Percentiles rank a stretch among this genome's conserved stretches.
Evolutionary conservation across 805 yeast genomes (phyloP).

Genomic region (Teunomyces stri): DNA sequence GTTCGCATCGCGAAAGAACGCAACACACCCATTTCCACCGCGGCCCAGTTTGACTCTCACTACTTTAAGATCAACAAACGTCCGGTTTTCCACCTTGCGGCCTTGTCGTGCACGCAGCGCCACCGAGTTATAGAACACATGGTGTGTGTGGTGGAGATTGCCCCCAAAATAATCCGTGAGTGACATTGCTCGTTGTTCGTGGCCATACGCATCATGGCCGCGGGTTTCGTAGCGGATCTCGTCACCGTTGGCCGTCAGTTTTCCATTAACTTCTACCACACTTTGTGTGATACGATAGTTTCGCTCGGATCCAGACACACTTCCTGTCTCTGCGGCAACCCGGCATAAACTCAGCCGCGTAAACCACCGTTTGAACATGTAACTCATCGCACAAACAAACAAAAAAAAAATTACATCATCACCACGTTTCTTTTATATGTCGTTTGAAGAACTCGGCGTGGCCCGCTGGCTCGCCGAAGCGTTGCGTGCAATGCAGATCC

Average conservation of each 20-base stretch:
- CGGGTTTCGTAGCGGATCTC: conserved; percentile 12
- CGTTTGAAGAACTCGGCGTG: conserved; percentile 66
- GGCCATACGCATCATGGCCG: conserved; percentile 19
- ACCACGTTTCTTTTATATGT: conserved; percentile 16
- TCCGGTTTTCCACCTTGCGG: conserved; percentile 33
- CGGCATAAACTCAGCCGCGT: neutral
- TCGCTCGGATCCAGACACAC: neutral
- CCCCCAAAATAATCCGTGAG: conserved; percentile 41
- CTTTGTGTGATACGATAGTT: conserved; percentile 1
- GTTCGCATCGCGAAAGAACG: conserved; percentile 85
- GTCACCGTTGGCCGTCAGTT: neutral
- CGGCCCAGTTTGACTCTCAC: conserved; percentile 69
- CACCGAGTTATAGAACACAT: conserved; percentile 33
- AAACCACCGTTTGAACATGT: neutral
- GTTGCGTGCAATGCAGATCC: conserved; percentile 74
- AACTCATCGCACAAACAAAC: neutral
- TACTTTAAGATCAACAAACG: conserved; percentile 60
- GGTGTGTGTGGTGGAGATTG: conserved; percentile 38
- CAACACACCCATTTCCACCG: conserved; percentile 87
- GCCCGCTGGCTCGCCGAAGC: conserved; percentile 87
- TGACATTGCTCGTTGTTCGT: conserved; percentile 16
- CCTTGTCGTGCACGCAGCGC: conserved; percentile 26
- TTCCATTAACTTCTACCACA: neutral
- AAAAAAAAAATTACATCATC: neutral
- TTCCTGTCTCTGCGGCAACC: neutral